Base-by-base conservation (phyloP, 2,329 filamentous ascomycete species). In the Cytospora chrysosperma region DNA sequence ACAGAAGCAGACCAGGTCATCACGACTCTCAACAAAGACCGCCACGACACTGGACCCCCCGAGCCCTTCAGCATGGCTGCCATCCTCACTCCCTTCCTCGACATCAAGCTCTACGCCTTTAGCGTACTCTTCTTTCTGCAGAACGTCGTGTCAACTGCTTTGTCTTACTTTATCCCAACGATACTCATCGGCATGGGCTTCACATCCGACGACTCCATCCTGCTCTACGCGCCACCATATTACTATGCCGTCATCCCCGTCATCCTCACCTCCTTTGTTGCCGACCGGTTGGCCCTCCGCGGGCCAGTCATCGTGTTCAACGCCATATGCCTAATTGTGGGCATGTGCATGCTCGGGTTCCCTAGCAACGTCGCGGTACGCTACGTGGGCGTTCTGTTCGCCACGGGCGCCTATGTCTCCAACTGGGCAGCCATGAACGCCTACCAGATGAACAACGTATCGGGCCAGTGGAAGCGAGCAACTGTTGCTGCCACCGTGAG, bases 361-460 rank as follows among this genome's bases (percentile, higher is more conserved):
- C 77, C 82, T 0, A 74, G 77, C 17, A 81, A 87, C 61, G 82
- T 88, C 58, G 78, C 84, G 0, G 85, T 86, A 4, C 82, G 88
- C 55, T 89, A 89, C 67, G 76, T 88, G 32, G 88, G 87, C 10
- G 86, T 85, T 0, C 89, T 83, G 72, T 78, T 90, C 2, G 86
- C 87, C 0, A 90, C 87, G 0, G 88, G 88, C 0, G 86, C 87
- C 1, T 90, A 89, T 67, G 81, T 90, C 4, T 85, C 83, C 4
- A 90, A 90, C 67, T 90, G 87, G 87, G 87, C 88, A 0, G 87
- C 86, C 0, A 75, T 90, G 66, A 87, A 84, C 59, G 81, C 85
- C 0, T 88, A 86, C 67, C 82, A 86, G 70, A 81, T 83, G 19
- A 88, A 87, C 71, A 89, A 87, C 67, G 79, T 88, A n/a, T 65